Conservation (phyloP, 2,329 filamentous ascomycete species). For the Nemania sp. region DNA sequence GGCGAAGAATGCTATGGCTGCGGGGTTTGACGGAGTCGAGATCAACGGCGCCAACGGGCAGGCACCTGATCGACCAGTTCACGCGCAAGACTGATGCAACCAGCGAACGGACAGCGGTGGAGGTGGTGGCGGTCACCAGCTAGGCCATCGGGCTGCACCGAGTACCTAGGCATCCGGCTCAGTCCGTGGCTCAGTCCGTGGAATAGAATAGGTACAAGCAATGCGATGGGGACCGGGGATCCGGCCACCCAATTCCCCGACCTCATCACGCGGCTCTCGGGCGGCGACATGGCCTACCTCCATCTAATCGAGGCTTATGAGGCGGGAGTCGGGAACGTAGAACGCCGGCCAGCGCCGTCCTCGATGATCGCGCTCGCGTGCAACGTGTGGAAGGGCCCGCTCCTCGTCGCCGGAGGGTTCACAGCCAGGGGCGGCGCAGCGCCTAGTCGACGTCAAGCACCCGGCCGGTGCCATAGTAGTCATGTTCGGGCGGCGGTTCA, state of each 20-base stretch:
- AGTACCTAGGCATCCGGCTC: conserved; percentile 67
- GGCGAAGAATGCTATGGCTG: no score
- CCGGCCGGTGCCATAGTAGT: conserved; percentile 49
- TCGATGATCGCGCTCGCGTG: conserved; percentile 38
- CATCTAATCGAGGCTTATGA: conserved; percentile 71
- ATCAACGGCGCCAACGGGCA: conserved; percentile 70
- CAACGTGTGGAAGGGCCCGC: conserved; percentile 48
- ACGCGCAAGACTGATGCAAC: conserved; percentile 47
- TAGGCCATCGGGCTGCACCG: conserved; percentile 58
- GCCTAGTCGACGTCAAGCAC: conserved; percentile 45
- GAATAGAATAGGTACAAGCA: no score
- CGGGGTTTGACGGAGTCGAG: no score
- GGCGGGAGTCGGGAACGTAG: conserved; percentile 56
- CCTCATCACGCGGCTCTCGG: conserved; percentile 62
- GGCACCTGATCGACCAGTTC: conserved; percentile 68
- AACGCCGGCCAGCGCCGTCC: conserved; percentile 40
- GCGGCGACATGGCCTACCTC: conserved; percentile 67
- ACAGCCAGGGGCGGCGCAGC: conserved; percentile 40
- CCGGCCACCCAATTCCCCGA: conserved; percentile 72
- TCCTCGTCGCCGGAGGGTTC: conserved; percentile 52
- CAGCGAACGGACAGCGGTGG: conserved; percentile 50
- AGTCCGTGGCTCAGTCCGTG: conserved; percentile 69
- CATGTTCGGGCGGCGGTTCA: conserved; percentile 62
- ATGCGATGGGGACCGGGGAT: conserved; percentile 71
- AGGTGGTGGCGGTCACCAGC: conserved; percentile 54